phyloP scores from a whole-genome alignment of 495 filamentous ascomycete species.

The Friedmanniomyces simplex region DNA sequence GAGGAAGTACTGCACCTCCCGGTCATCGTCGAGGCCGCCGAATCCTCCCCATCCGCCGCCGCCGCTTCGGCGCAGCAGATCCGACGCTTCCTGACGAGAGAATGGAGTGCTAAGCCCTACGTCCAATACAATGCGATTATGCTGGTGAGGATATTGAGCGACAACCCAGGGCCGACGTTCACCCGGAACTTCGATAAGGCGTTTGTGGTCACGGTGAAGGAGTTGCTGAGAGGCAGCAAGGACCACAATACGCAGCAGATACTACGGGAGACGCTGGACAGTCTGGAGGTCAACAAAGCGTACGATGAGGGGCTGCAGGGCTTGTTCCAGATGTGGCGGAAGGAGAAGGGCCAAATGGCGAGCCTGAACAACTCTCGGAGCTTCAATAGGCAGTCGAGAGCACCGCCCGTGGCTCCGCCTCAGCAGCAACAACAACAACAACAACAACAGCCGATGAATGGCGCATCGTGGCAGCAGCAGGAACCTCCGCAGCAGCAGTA shows the following conservation, averaged over 20 bases:
- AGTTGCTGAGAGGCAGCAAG: conserved; percentile 57
- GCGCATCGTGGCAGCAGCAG: not conserved
- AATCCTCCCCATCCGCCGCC: conserved; percentile 79
- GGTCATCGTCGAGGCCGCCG: conserved; percentile 85
- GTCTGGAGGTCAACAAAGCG: conserved; percentile 54
- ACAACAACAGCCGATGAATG: conserved; percentile 23
- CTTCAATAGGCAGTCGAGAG: not conserved
- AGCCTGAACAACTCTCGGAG: conserved; percentile 2
- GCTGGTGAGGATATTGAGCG: conserved; percentile 81
- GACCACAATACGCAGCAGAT: conserved; percentile 75
- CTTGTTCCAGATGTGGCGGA: conserved; percentile 76
- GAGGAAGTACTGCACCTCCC: conserved; percentile 92
- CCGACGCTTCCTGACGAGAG: conserved; percentile 66
- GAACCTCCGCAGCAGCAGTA: conserved; percentile 28
- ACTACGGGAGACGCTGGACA: conserved; percentile 71
- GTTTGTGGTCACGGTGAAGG: conserved; percentile 66
- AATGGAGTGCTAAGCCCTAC: conserved; percentile 50
- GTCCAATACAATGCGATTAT: conserved; percentile 95
- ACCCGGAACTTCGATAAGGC: conserved; percentile 75
- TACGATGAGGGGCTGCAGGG: conserved; percentile 60
- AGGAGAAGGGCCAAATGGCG: conserved; percentile 51
- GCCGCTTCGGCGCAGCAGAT: conserved; percentile 64
- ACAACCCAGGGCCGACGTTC: conserved; percentile 86
- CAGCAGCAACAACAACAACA: no score
- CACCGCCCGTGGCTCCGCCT: not conserved